Base-by-base conservation (phyloP, 2,329 filamentous ascomycete genomes). In the Coniosporium tulheliwenetii region DNA sequence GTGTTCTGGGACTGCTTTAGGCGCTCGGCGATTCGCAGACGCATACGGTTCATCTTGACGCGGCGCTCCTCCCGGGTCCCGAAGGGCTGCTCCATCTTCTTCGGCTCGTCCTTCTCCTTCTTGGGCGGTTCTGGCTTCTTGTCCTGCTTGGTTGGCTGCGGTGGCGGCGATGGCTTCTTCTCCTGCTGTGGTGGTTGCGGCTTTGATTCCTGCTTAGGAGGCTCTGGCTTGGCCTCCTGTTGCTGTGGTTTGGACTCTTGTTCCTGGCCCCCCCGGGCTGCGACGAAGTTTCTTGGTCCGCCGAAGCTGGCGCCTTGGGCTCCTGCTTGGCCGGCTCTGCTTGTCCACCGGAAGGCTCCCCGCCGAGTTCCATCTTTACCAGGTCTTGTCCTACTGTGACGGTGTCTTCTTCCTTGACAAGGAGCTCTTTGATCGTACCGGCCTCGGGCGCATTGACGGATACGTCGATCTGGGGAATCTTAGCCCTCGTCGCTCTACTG, bases 41-140 rank as follows among this genome's bases (percentile, higher is more conserved):
- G 86, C 91, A 98, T 98, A 49, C 91, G 85, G 71, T 96, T 96
- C 91, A 98, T 98, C 74, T 98, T 98, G 55, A 89, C 86, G 45
- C 86, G 78, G 48, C 85, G 81, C 69, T 98, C 89, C 51, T 91
- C 85, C 43, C 89, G 81, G 64, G 64, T 81, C 43, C 85, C 85
- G 42, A 79, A 64, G 30, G 69, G 60, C 44, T 63, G 51, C 42
- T 61, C 50, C 14, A 62, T 49, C 37, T 70, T 61, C 49, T 68
- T 64, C 32, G 63, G 57, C 50, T 69, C 59, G 26, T 61, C 58
- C 48, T 70, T 64, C 33, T 58, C 51, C 41, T 62, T 50, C 51
- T 69, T 63, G 44, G 58, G 47, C 33, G 55, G 43, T 43, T 55
- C 52, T 39, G 51, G 45, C 45, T 61, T 53, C 44, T 57, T 54